phyloP scores from a whole-genome alignment of 345 rosid genomes.

The Raphanus raphanistrum region DNA sequence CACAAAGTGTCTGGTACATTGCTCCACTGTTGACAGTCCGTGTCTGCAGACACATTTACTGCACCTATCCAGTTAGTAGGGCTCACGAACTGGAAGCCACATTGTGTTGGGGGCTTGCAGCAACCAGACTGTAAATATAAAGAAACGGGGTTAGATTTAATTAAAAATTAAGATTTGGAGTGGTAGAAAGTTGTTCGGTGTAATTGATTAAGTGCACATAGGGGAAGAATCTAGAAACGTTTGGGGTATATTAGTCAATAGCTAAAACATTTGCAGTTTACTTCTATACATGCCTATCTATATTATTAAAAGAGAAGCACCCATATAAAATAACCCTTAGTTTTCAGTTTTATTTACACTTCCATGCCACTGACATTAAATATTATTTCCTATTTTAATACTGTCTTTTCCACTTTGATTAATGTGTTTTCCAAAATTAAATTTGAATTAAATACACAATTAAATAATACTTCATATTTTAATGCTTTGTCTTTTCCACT shows the following conservation, averaged over 20 bases:
- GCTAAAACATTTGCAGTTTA: not conserved
- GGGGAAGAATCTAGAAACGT: conserved; percentile 39
- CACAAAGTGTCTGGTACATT: conserved; percentile 78
- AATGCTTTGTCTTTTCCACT: too few species aligned
- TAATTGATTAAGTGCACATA: conserved; percentile 24
- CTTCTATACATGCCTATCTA: too few species aligned
- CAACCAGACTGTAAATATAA: conserved; percentile 55
- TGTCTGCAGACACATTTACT: conserved; percentile 51
- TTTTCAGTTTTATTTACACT: too few species aligned
- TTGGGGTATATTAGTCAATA: not conserved
- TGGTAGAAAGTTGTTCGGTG: not conserved
- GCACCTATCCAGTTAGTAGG: conserved; percentile 61
- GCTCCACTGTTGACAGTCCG: conserved; percentile 92
- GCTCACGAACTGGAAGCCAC: conserved; percentile 56
- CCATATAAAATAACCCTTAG: too few species aligned
- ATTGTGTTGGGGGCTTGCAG: conserved; percentile 63
- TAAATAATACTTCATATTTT: too few species aligned
- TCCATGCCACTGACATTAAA: too few species aligned
- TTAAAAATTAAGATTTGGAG: conserved; percentile 10
- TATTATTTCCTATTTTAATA: too few species aligned
- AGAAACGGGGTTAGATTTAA: conserved; percentile 2
- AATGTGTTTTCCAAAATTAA: too few species aligned
- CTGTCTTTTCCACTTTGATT: too few species aligned
- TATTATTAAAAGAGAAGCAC: too few species aligned
- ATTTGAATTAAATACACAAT: too few species aligned